Evolutionary conservation across 1,139 yeast genomes (phyloP).

Genomic region (Geotrichum reessii): DNA sequence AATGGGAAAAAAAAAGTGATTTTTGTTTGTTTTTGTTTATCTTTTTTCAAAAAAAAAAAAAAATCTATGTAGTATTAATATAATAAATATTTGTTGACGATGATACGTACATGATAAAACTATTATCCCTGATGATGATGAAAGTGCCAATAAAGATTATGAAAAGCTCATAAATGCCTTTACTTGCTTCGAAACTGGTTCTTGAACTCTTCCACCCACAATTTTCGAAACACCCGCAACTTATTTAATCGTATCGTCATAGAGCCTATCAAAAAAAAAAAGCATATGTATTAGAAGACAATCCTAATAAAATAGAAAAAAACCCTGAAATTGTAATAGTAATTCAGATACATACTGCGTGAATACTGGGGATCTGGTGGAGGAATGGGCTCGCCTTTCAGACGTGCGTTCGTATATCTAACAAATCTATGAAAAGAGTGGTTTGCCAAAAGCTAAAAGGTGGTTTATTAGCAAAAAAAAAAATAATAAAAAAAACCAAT

Average conservation of each 20-base stretch:
- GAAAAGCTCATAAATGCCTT: not conserved
- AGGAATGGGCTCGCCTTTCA: constrained; percentile 19
- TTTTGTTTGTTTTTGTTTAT: not conserved
- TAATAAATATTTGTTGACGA: not conserved
- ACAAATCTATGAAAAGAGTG: constrained; percentile 18
- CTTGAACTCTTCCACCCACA: constrained; percentile 18
- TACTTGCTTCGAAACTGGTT: constrained; percentile 16
- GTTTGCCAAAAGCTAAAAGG: constrained; percentile 10
- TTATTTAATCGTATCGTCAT: constrained; percentile 11
- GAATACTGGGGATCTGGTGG: constrained; percentile 17
- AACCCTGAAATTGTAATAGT: not conserved
- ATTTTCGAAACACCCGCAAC: constrained; percentile 13
- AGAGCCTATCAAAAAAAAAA: not conserved
- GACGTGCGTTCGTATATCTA: constrained; percentile 18
- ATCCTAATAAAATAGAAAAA: not conserved
- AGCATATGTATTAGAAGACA: not conserved
- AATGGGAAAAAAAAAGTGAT: too few relatives aligned
- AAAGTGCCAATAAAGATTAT: not conserved
- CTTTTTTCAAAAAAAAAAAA: too few relatives aligned
- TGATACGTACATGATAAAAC: not conserved
- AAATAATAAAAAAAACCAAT: not conserved
- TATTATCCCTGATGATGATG: not conserved
- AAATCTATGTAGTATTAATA: not conserved
- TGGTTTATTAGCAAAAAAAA: not conserved
- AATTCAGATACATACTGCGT: constrained; percentile 3